Conservation (phyloP, 169 alveolate genomes). For the Babesia sp. region DNA sequence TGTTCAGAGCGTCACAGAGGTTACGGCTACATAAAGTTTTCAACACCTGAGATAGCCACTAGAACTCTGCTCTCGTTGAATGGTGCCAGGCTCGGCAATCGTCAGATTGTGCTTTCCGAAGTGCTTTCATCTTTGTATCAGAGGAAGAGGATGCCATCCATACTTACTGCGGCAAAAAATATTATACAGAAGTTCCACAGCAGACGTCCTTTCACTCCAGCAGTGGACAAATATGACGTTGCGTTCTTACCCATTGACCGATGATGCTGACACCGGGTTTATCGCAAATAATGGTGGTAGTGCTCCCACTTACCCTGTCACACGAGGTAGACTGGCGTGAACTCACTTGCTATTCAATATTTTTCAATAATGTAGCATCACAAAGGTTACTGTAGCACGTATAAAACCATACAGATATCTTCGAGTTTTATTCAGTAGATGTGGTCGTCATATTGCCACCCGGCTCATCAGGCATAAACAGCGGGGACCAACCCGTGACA, state of each 20-base stretch:
- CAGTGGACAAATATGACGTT: constrained; percentile 40
- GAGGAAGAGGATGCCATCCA: constrained; percentile 27
- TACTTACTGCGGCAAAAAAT: constrained; percentile 35
- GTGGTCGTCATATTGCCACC: no score
- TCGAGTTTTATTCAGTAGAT: no score
- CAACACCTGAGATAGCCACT: constrained; percentile 77
- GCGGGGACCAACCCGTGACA: no score
- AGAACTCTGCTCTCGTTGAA: constrained; percentile 66
- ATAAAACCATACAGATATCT: no score
- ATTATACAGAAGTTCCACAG: constrained; percentile 29
- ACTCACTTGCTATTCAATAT: no score
- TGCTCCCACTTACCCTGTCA: no score
- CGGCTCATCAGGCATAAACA: no score
- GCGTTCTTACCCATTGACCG: constrained; percentile 45
- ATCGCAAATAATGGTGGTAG: no score
- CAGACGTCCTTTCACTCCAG: not conserved
- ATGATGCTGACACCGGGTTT: no score
- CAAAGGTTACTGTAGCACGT: no score
- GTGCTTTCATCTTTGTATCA: constrained; percentile 20
- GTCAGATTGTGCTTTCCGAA: constrained; percentile 69
- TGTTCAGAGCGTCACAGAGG: constrained; percentile 74
- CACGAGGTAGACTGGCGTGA: no score
- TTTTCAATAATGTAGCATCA: no score
- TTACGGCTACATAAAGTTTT: constrained; percentile 71
- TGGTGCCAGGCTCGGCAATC: constrained; percentile 73